These are phyloP conservation scores for Tubosaeta sp. DNA, from an alignment of 768 basidiomycete species.

Conservation along the genomic window DNA sequence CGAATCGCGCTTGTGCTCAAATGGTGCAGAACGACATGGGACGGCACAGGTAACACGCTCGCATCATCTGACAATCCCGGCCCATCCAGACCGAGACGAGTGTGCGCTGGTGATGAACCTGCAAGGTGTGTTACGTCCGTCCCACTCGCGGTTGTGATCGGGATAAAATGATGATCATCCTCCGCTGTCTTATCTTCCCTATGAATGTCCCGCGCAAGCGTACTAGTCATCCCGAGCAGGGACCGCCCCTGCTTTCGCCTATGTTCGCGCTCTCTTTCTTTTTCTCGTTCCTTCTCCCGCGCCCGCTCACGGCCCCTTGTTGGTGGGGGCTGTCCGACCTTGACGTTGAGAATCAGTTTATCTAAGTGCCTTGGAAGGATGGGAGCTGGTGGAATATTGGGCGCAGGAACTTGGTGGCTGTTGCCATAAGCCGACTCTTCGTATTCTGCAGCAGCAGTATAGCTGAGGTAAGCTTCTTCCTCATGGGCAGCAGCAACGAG, in stretches of 20 bases:
- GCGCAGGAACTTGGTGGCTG: conserved; percentile 49
- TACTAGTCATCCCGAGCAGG: conserved; percentile 34
- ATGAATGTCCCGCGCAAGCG: conserved; percentile 25
- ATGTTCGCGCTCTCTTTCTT: conserved; percentile 30
- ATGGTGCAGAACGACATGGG: conserved; percentile 92
- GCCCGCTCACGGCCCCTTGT: conserved; percentile 32
- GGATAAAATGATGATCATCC: conserved; percentile 24
- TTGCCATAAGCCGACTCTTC: conserved; percentile 34
- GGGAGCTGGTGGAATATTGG: conserved; percentile 85
- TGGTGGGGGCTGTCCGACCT: conserved; percentile 31
- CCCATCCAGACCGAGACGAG: conserved; percentile 35
- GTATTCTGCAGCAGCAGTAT: conserved; percentile 28
- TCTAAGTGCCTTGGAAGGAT: conserved; percentile 87
- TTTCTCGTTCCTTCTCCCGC: conserved; percentile 34
- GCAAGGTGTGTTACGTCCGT: conserved; percentile 36
- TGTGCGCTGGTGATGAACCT: conserved; percentile 16
- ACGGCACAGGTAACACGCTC: conserved; percentile 87
- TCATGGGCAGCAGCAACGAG: conserved; percentile 76
- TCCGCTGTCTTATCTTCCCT: conserved; percentile 22
- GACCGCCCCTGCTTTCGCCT: conserved; percentile 31
- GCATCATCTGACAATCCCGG: conserved; percentile 74
- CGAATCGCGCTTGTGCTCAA: conserved; percentile 92
- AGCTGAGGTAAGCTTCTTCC: conserved; percentile 72
- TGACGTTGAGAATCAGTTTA: conserved; percentile 82
- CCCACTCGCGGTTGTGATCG: conserved; percentile 37